A percentile compares a stretch with the other conserved stretches of the same genome.
Evolutionary conservation across 768 basidiomycete genomes (phyloP).

Genomic region (Mycena indigotica): DNA sequence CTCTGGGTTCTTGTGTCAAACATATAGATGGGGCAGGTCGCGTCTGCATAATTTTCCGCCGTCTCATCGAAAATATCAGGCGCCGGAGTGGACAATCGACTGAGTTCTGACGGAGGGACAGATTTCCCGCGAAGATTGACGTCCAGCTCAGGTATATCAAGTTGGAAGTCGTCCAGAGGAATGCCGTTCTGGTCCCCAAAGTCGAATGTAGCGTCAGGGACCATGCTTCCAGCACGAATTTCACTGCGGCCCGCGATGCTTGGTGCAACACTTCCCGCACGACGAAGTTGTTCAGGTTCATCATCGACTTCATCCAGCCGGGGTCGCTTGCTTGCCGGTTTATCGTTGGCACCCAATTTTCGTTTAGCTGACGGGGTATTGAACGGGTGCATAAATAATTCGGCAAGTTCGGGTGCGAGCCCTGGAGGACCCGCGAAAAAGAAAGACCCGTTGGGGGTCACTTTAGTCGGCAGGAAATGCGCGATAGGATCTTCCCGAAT

Average conservation of each 20-base stretch:
- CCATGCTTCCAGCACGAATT: conserved; percentile 49
- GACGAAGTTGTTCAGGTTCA: conserved; percentile 70
- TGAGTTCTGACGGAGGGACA: conserved; percentile 55
- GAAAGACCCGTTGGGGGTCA: conserved; percentile 69
- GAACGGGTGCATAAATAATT: conserved; percentile 82
- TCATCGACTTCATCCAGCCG: conserved; percentile 68
- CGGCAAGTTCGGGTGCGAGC: conserved; percentile 75
- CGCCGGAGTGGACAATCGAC: conserved; percentile 68
- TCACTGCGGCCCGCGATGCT: conserved; percentile 63
- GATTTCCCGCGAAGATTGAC: conserved; percentile 50
- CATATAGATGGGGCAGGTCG: conserved; percentile 74
- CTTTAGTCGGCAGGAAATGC: conserved; percentile 83
- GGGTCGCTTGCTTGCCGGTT: conserved; percentile 60
- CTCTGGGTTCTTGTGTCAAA: conserved; percentile 70
- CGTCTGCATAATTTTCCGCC: conserved; percentile 69
- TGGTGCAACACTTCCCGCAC: conserved; percentile 64
- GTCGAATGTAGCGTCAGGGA: conserved; percentile 60
- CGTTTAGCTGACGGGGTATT: conserved; percentile 57
- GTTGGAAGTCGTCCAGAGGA: conserved; percentile 68
- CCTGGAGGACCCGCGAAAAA: conserved; percentile 88
- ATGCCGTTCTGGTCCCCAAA: conserved; percentile 56
- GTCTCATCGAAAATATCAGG: conserved; percentile 61
- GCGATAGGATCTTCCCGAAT: conserved; percentile 83
- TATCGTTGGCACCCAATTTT: conserved; percentile 58
- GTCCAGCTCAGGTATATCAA: conserved; percentile 61